Conservation (phyloP, 495 filamentous ascomycete genomes). For the Penicillium antarcticum region DNA sequence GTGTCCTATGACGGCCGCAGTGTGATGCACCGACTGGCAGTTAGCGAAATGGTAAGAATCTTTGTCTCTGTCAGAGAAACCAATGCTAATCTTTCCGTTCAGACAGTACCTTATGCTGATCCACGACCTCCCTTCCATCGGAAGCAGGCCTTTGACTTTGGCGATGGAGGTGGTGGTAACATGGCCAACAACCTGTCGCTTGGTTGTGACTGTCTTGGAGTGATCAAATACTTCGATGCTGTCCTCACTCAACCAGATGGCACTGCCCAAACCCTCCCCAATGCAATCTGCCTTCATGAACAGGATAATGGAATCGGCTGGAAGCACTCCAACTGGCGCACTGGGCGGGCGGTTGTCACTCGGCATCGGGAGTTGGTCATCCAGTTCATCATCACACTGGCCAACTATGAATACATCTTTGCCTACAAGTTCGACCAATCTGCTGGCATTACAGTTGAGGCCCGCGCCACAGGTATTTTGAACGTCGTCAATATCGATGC, state of each 20-base stretch:
- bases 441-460: conserved; percentile 76
- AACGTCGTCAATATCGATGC: conserved; percentile 85
- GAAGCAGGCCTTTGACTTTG: conserved; percentile 72
- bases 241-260: conserved; percentile 55
- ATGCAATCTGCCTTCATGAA: conserved; percentile 69
- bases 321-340: conserved; percentile 73
- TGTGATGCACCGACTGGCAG: conserved; percentile 65
- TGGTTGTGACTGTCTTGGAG: conserved; percentile 68
- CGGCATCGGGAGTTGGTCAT: conserved; percentile 60
- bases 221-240: conserved; percentile 65
- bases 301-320: conserved; percentile 68
- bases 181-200: conserved; percentile 68
- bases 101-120: conserved; percentile 64
- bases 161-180: conserved; percentile 65
- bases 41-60: conserved; percentile 66
- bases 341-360: conserved; percentile 60
- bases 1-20: conserved; percentile 71
- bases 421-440: conserved; percentile 88
- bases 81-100: not conserved
- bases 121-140: conserved; percentile 66
- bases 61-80: not conserved
- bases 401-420: conserved; percentile 86
- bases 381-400: conserved; percentile 77
- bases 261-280: conserved; percentile 51
- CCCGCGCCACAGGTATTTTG: conserved; percentile 83